phyloP scores from a whole-genome alignment of 202 grass and related monocot species.

The Miscanthus sacchariflorus region DNA sequence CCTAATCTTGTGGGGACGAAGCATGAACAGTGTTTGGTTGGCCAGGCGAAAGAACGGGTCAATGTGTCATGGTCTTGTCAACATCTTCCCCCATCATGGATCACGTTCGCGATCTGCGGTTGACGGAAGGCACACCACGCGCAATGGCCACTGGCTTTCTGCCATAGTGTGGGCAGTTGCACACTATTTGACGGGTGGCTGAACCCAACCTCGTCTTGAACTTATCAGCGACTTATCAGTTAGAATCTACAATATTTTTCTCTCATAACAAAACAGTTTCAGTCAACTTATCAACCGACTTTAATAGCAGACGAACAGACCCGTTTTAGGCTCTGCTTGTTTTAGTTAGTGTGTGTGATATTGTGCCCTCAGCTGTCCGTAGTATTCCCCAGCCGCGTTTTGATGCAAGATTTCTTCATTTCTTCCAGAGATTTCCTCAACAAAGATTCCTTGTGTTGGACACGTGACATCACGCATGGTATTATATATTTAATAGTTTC shows the following conservation, averaged over 20 bases:
- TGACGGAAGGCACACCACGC: neutral
- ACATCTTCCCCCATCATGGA: neutral
- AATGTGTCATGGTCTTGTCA: neutral
- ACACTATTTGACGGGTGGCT: neutral
- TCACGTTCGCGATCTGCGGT: neutral
- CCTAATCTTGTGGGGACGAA: neutral
- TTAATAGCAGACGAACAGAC: too few relatives aligned
- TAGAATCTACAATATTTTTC: too few relatives aligned
- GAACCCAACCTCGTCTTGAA: neutral
- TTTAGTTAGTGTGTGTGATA: neutral
- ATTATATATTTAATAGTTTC: neutral
- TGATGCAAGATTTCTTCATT: neutral
- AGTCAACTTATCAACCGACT: too few relatives aligned
- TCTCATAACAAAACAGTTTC: too few relatives aligned
- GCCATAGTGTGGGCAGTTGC: constrained; percentile 2
- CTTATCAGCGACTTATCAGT: too few relatives aligned
- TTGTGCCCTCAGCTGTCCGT: neutral
- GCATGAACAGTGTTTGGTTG: neutral
- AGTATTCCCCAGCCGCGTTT: too few relatives aligned
- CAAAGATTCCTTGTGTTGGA: neutral
- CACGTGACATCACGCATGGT: neutral
- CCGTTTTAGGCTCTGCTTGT: neutral
- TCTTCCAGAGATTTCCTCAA: neutral
- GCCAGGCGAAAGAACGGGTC: neutral
- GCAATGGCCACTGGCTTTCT: neutral